Conservation (phyloP, 1,284 basidiomycete genomes). For the Heterobasidion parviporum region DNA sequence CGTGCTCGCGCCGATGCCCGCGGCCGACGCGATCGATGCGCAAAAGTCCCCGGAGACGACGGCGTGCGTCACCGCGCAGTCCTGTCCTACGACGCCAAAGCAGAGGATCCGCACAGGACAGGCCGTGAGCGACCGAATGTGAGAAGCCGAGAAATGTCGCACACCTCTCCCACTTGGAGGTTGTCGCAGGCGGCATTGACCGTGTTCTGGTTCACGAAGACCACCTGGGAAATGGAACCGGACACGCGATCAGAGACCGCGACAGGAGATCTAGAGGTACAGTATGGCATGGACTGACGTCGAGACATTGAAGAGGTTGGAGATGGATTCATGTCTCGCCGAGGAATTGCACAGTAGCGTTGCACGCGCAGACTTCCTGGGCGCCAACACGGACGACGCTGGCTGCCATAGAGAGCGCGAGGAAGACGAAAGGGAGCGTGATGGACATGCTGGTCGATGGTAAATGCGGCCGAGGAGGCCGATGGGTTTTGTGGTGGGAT, state of each 20-base stretch:
- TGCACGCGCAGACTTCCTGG: not conserved
- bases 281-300: conserved; percentile 24
- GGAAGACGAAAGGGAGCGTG: not conserved
- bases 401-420: not conserved
- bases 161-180: conserved; percentile 32
- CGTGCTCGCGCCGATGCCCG: conserved; percentile 28
- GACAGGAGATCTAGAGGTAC: conserved; percentile 6
- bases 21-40: conserved; percentile 22
- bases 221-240: conserved; percentile 46
- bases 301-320: not conserved
- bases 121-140: not conserved
- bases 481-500: not conserved
- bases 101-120: conserved; percentile 24
- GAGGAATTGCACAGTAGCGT: not conserved
- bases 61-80: conserved; percentile 23
- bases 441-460: not conserved
- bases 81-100: conserved; percentile 28
- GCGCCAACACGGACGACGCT: not conserved
- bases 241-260: not conserved
- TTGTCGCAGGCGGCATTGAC: conserved; percentile 49
- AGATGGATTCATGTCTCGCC: not conserved
- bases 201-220: conserved; percentile 38
- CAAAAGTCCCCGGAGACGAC: conserved; percentile 39
- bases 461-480: not conserved
- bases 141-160: not conserved